These are phyloP conservation scores for Epicoccum nigrum DNA, from an alignment of 2,329 filamentous ascomycete genomes.

Conservation along the genomic window DNA sequence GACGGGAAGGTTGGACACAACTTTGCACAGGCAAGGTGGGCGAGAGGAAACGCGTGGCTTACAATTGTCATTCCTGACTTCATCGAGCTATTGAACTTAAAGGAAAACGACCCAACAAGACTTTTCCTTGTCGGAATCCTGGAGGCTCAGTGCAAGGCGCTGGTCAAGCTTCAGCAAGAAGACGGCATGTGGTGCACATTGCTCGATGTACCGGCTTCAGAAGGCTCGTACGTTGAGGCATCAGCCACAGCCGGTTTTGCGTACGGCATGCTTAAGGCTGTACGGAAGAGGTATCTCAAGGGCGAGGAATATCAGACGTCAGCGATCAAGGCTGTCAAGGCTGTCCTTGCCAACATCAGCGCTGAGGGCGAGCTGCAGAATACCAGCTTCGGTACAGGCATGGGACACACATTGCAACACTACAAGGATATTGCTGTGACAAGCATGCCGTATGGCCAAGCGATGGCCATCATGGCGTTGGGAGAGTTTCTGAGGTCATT, in stretches of 20 bases:
- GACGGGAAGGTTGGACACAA: conserved; percentile 61
- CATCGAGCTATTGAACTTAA: conserved; percentile 71
- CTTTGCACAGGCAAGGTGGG: conserved; percentile 63
- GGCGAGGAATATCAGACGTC: conserved; percentile 64
- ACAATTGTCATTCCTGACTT: conserved; percentile 86
- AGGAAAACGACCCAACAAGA: conserved; percentile 65
- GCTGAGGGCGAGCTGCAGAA: conserved; percentile 72
- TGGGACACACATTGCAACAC: conserved; percentile 75
- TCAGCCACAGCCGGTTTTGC: conserved; percentile 82
- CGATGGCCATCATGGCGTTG: conserved; percentile 82
- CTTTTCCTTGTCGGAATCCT: conserved; percentile 67
- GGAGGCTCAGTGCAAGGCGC: conserved; percentile 70
- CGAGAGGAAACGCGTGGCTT: conserved; percentile 73
- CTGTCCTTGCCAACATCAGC: conserved; percentile 70
- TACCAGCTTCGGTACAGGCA: conserved; percentile 78
- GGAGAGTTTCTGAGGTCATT: conserved; percentile 73
- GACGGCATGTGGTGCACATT: conserved; percentile 77
- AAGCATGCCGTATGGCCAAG: conserved; percentile 84
- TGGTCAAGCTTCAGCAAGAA: conserved; percentile 64
- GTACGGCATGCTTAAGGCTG: conserved; percentile 77
- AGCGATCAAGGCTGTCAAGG: conserved; percentile 70
- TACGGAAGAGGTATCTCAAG: conserved; percentile 70
- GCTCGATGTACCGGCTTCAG: conserved; percentile 67
- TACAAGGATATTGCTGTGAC: conserved; percentile 79
- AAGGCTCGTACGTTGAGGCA: conserved; percentile 76